These are phyloP conservation scores for Sugiyamaella sp. DNA, from an alignment of 1,139 yeast species.

Conservation along the genomic window DNA sequence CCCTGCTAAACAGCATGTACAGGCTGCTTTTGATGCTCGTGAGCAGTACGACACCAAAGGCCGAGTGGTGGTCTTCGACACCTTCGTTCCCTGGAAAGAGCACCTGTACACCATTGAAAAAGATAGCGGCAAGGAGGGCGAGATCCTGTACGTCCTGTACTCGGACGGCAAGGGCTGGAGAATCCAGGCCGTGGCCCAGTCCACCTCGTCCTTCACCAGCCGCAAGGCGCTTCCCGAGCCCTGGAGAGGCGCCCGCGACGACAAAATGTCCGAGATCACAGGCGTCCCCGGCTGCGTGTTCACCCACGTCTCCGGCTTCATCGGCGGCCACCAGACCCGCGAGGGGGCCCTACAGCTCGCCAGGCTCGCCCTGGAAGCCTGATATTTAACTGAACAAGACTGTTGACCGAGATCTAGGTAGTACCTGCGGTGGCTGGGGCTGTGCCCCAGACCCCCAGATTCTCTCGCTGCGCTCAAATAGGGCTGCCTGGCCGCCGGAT, in stretches of 20 bases:
- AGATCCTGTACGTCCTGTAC: conserved; percentile 76
- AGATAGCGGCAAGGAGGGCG: conserved; percentile 55
- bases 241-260: conserved; percentile 95
- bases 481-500: too few species aligned
- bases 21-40: conserved; percentile 58
- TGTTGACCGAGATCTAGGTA: not conserved
- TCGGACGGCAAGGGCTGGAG: conserved; percentile 81
- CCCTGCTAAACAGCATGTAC: conserved; percentile 82
- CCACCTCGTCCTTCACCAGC: conserved; percentile 75
- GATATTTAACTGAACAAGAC: not conserved
- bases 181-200: conserved; percentile 83
- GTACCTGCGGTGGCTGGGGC: not conserved
- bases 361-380: conserved; percentile 31
- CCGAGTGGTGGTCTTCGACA: conserved; percentile 67
- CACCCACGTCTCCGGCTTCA: conserved; percentile 95
- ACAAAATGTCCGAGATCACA: conserved; percentile 65
- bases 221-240: conserved; percentile 85
- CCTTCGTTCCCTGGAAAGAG: conserved; percentile 93
- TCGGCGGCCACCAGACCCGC: conserved; percentile 85
- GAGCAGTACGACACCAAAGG: conserved; percentile 53
- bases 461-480: not conserved
- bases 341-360: conserved; percentile 84
- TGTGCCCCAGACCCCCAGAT: not conserved
- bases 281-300: conserved; percentile 88
- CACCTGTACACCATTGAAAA: conserved; percentile 78